A percentile compares a stretch with the other conserved stretches of the same genome.
phyloP scores from a whole-genome alignment of 768 basidiomycete species.

The Suillus subalutaceus region DNA sequence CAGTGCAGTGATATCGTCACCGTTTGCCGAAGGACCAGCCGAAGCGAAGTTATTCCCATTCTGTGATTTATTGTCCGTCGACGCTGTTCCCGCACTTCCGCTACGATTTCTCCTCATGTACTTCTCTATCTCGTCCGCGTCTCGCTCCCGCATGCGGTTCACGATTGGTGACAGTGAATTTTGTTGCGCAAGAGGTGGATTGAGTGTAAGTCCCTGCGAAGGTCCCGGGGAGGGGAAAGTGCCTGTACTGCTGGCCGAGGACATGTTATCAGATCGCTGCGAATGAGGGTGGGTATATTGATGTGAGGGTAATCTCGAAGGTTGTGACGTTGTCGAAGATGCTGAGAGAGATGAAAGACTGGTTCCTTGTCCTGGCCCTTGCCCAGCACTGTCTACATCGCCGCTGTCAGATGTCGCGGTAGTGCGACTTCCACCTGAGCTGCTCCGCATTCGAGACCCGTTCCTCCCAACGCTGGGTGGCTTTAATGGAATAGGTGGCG shows the following conservation, averaged over 20 bases:
- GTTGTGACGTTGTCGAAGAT: constrained; percentile 66
- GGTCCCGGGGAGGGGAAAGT: constrained; percentile 38
- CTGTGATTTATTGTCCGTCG: constrained; percentile 71
- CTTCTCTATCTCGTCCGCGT: constrained; percentile 88
- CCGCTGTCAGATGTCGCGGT: constrained; percentile 77
- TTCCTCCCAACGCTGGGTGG: constrained; percentile 39
- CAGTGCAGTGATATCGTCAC: constrained; percentile 55
- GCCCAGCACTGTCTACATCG: constrained; percentile 52
- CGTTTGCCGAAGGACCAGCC: constrained; percentile 53
- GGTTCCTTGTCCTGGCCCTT: constrained; percentile 41
- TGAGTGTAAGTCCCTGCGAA: constrained; percentile 38
- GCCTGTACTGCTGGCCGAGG: constrained; percentile 39
- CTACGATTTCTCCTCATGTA: constrained; percentile 83
- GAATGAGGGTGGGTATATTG: constrained; percentile 46
- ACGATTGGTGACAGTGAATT: constrained; percentile 76
- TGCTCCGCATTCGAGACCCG: constrained; percentile 69
- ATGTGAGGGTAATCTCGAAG: constrained; percentile 37
- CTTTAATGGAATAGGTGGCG: constrained; percentile 50
- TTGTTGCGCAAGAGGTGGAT: constrained; percentile 36
- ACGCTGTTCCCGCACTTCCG: constrained; percentile 74
- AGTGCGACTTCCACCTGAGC: constrained; percentile 79
- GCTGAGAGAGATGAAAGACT: constrained; percentile 58
- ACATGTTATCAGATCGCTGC: constrained; percentile 35
- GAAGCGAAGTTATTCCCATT: constrained; percentile 53
- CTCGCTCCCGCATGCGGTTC: constrained; percentile 78